These are phyloP conservation scores for Trichoderma atrobrunneum DNA, from an alignment of 2,329 filamentous ascomycete genomes.

Conservation along the genomic window DNA sequence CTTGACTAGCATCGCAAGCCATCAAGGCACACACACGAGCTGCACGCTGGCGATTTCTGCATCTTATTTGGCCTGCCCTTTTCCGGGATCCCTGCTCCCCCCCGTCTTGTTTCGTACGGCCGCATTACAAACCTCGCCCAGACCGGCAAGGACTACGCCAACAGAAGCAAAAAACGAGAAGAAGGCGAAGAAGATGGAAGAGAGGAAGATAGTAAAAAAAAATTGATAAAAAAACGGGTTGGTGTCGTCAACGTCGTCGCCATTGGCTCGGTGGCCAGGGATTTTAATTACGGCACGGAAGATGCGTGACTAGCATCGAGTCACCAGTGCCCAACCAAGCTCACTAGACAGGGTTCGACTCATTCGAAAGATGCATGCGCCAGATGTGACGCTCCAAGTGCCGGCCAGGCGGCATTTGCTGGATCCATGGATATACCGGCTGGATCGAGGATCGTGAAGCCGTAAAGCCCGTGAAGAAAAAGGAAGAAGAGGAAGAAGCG, in stretches of 20 bases:
- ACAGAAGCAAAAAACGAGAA: neutral
- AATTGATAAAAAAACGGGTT: neutral
- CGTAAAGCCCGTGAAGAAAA: neutral
- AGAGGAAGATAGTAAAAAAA: neutral
- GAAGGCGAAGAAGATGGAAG: neutral
- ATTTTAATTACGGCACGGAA: neutral
- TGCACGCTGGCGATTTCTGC: neutral
- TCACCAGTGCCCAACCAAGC: constrained; percentile 16
- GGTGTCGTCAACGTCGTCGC: neutral
- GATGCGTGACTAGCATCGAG: constrained; percentile 13
- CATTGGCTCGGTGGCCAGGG: constrained; percentile 14
- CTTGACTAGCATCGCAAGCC: constrained; percentile 19
- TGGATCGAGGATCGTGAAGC: neutral
- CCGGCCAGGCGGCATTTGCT: constrained; percentile 9
- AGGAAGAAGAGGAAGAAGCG: neutral
- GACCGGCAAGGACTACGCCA: neutral
- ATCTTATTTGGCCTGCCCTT: neutral
- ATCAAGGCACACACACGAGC: constrained; percentile 11
- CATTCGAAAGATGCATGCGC: constrained; percentile 13
- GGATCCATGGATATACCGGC: neutral
- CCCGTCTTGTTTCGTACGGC: neutral
- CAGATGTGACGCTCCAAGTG: constrained; percentile 15
- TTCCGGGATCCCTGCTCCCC: neutral
- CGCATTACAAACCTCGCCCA: neutral
- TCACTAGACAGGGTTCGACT: constrained; percentile 11